These are phyloP conservation scores for Aurifilum marmelostoma DNA, from an alignment of 2,329 filamentous ascomycete genomes.

Conservation along the genomic window DNA sequence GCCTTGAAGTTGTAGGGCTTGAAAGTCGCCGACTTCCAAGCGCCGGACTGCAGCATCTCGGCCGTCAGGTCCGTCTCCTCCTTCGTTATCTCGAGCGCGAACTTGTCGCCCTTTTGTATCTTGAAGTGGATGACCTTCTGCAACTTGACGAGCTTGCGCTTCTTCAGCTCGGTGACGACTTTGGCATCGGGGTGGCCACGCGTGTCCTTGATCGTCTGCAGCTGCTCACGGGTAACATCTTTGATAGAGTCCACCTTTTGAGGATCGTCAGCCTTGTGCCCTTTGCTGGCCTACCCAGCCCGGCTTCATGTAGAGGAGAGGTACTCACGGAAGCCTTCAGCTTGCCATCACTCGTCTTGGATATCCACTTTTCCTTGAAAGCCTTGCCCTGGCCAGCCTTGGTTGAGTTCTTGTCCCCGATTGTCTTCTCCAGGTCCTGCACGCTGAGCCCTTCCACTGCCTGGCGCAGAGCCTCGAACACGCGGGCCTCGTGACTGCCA, in stretches of 20 bases:
- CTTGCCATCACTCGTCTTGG: conserved; percentile 61
- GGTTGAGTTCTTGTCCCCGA: conserved; percentile 73
- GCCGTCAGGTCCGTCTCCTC: conserved; percentile 94
- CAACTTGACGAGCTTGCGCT: conserved; percentile 84
- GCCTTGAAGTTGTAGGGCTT: conserved; percentile 67
- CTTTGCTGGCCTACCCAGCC: background rate
- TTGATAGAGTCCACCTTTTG: conserved; percentile 70
- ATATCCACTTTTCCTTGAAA: conserved; percentile 79
- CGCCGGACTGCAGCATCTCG: conserved; percentile 85
- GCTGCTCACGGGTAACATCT: conserved; percentile 76
- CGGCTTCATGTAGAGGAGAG: background rate
- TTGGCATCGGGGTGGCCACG: conserved; percentile 74
- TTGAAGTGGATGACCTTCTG: conserved; percentile 86
- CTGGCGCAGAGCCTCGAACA: conserved; percentile 73
- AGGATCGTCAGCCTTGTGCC: conserved; percentile 19
- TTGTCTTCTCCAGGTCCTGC: conserved; percentile 67
- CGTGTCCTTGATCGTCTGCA: conserved; percentile 72
- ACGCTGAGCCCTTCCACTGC: conserved; percentile 83
- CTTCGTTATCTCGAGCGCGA: conserved; percentile 83
- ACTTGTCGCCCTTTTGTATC: conserved; percentile 84
- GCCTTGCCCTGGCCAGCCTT: conserved; percentile 94
- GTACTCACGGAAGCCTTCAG: conserved; percentile 48
- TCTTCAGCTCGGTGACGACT: conserved; percentile 79
- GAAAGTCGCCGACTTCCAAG: conserved; percentile 91
- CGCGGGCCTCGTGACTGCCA: conserved; percentile 81